Percentiles rank a stretch among this genome's conserved stretches.
phyloP scores from a whole-genome alignment of 1,284 basidiomycete genomes.

The Malassezia cuniculi region DNA sequence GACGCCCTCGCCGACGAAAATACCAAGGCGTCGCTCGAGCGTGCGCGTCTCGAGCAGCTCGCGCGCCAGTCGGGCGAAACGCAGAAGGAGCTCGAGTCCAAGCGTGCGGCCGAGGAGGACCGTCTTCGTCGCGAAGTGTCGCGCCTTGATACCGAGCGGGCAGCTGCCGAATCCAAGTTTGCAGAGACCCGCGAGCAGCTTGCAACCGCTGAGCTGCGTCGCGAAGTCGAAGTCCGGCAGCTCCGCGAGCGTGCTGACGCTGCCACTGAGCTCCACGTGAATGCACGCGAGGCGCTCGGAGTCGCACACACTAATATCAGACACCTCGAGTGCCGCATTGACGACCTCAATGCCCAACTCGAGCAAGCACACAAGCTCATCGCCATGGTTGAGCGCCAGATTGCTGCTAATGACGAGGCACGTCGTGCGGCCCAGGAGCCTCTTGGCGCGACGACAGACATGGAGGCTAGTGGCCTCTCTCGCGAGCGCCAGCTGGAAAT shows the following conservation, averaged over 20 bases:
- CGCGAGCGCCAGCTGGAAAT: conserved; percentile 67
- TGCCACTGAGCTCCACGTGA: conserved; percentile 57
- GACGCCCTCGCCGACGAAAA: conserved; percentile 9
- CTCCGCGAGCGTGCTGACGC: conserved; percentile 62
- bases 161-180: conserved; percentile 48
- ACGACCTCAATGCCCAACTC: conserved; percentile 58
- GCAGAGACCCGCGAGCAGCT: conserved; percentile 32
- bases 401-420: conserved; percentile 7
- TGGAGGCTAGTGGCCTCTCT: conserved; percentile 42
- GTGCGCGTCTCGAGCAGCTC: conserved; percentile 3
- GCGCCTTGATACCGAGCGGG: conserved; percentile 51
- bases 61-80: conserved; percentile 45
- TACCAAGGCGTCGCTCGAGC: conserved; percentile 2
- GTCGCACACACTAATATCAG: conserved; percentile 66
- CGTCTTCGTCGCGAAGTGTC: conserved; percentile 63
- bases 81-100: conserved; percentile 63
- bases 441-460: conserved; percentile 3
- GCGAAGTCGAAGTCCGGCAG: conserved; percentile 67
- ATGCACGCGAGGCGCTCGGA: conserved; percentile 60
- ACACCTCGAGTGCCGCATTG: conserved; percentile 64
- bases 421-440: conserved; percentile 37
- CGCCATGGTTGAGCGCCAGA: conserved; percentile 58
- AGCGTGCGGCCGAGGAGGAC: conserved; percentile 60
- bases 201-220: conserved; percentile 52
- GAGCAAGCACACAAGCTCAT: conserved; percentile 70